phyloP scores from a whole-genome alignment of 2,329 filamentous ascomycete species.

The Ambrosiella cleistominuta region DNA sequence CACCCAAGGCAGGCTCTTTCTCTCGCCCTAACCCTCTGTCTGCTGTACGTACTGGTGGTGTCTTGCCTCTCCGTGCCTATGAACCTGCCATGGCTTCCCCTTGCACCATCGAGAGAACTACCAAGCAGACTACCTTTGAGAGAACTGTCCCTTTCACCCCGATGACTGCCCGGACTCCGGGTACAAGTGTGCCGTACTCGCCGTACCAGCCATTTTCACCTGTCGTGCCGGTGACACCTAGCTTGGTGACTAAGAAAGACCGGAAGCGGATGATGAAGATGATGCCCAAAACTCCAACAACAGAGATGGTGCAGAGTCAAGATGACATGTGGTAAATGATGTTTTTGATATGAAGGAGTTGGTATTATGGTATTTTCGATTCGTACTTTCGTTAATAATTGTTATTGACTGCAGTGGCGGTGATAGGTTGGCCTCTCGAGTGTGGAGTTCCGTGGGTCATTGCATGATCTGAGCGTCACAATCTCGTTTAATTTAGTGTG shows the following conservation, averaged over 20 bases:
- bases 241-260: conserved; percentile 52
- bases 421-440: too few species aligned
- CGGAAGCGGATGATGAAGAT: conserved; percentile 49
- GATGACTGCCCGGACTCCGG: conserved; percentile 42
- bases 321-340: conserved; percentile 48
- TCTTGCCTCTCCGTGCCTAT: conserved; percentile 43
- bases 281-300: conserved; percentile 43
- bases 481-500: background rate
- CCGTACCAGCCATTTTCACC: conserved; percentile 68
- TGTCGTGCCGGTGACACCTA: conserved; percentile 59
- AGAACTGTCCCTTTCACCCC: conserved; percentile 37
- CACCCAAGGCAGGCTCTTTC: conserved; percentile 31
- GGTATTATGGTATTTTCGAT: background rate
- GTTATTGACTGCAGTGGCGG: background rate
- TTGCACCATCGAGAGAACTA: conserved; percentile 27
- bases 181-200: conserved; percentile 49
- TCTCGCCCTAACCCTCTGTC: conserved; percentile 31
- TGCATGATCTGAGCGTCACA: background rate
- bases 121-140: conserved; percentile 49
- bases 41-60: conserved; percentile 38
- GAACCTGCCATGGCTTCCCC: conserved; percentile 38
- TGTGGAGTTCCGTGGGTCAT: too few species aligned
- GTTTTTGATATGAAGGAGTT: background rate
- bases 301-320: conserved; percentile 42
- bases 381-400: background rate